phyloP scores from a whole-genome alignment of 441 rosid genomes.

The Adansonia grandidieri region DNA sequence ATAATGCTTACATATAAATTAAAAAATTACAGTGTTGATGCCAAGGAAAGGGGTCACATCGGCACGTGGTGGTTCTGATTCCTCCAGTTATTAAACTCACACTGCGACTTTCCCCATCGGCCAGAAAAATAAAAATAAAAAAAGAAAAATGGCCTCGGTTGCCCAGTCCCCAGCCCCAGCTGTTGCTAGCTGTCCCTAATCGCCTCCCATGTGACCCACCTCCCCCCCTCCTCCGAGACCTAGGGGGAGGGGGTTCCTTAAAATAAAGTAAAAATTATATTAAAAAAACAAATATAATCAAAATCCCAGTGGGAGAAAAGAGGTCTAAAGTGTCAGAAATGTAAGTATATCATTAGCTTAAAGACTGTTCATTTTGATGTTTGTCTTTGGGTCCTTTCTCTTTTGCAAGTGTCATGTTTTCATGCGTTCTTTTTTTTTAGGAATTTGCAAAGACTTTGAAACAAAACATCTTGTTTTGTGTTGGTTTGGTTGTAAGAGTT shows the following conservation, averaged over 20 bases:
- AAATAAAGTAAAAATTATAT: no score
- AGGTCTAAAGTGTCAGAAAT: no score
- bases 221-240: no score
- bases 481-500: neutral
- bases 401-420: neutral
- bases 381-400: neutral
- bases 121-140: neutral
- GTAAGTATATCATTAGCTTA: no score
- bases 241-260: no score
- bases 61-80: constrained; percentile 59
- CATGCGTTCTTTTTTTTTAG: neutral
- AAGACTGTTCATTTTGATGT: no score
- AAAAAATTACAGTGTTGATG: constrained; percentile 8
- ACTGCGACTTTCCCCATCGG: constrained; percentile 35
- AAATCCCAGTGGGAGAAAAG: no score
- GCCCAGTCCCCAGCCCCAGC: constrained; percentile 1
- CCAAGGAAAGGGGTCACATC: constrained; percentile 41
- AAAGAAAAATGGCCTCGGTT: neutral
- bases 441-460: no score
- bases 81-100: constrained; percentile 31
- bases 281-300: no score
- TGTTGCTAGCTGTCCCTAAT: no score
- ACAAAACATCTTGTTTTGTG: neutral
- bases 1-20: neutral
- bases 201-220: no score